A percentile compares a stretch with the other conserved stretches of the same genome.
Evolutionary conservation across 1,284 basidiomycete genomes (phyloP).

Genomic region (Coriolopsis trogii): DNA sequence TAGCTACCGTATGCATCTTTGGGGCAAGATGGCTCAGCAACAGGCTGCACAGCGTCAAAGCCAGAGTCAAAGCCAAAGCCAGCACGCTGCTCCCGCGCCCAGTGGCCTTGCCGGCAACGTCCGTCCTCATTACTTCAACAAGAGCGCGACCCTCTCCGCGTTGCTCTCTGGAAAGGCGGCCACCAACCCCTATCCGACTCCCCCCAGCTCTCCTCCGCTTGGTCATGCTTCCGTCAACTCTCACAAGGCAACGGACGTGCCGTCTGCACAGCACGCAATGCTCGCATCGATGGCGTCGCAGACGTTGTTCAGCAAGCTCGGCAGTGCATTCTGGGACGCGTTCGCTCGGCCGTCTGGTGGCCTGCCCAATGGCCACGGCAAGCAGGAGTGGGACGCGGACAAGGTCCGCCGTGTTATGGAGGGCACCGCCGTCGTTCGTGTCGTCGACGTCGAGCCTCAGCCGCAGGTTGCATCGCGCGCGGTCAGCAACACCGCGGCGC

Average conservation of each 20-base stretch:
- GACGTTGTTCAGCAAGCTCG: slow-evolving; percentile 67
- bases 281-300: slow-evolving; percentile 71
- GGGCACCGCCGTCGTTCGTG: slow-evolving; percentile 71
- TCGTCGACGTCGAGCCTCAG: slow-evolving; percentile 68
- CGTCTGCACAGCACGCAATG: slow-evolving; percentile 49
- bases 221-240: slow-evolving; percentile 13
- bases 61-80: slow-evolving; percentile 33
- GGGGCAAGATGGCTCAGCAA: slow-evolving; percentile 75
- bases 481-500: background rate
- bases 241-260: slow-evolving; percentile 24
- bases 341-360: slow-evolving; percentile 53
- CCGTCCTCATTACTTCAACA: slow-evolving; percentile 59
- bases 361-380: slow-evolving; percentile 26
- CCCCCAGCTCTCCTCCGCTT: slow-evolving; percentile 34
- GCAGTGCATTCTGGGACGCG: slow-evolving; percentile 80
- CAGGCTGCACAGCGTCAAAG: slow-evolving; percentile 26
- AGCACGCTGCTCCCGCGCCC: slow-evolving; percentile 28
- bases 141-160: slow-evolving; percentile 38
- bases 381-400: slow-evolving; percentile 63
- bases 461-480: slow-evolving; percentile 12
- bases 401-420: slow-evolving; percentile 78
- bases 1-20: slow-evolving; percentile 82
- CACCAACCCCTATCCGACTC: slow-evolving; percentile 34
- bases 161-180: slow-evolving; percentile 53
- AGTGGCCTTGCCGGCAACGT: slow-evolving; percentile 53